Conservation (phyloP, 2,329 filamentous ascomycete genomes). For the Diplodia intermedia region DNA sequence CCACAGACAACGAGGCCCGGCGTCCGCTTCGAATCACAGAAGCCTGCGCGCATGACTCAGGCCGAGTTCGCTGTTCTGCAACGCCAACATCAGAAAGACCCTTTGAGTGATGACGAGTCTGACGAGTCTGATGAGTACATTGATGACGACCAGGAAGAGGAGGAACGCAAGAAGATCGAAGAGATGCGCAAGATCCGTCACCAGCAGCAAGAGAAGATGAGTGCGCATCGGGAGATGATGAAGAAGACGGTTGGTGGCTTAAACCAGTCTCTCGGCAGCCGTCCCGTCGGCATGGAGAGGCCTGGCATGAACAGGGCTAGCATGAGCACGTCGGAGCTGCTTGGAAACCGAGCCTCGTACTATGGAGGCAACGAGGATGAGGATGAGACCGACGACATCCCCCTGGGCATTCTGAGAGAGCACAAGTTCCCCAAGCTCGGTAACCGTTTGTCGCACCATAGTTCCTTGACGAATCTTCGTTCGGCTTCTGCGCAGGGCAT, state of each 20-base stretch:
- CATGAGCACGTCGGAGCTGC: conserved; percentile 27
- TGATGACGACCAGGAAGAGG: conserved; percentile 32
- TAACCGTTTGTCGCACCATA: conserved; percentile 24
- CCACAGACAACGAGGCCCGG: conserved; percentile 1
- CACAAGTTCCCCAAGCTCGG: conserved; percentile 45
- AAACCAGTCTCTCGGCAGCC: conserved; percentile 23
- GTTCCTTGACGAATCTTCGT: conserved; percentile 26
- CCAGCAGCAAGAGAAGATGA: conserved; percentile 31
- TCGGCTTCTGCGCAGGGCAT: conserved; percentile 26
- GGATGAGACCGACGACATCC: conserved; percentile 43
- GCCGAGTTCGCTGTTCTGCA: conserved; percentile 28
- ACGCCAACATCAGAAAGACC: conserved; percentile 26
- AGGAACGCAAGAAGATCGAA: conserved; percentile 32
- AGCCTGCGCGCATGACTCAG: conserved; percentile 30
- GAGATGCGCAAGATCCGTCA: conserved; percentile 30
- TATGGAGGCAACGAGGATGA: conserved; percentile 14
- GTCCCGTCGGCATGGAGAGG: conserved; percentile 21
- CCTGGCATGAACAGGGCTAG: conserved; percentile 24
- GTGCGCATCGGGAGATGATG: conserved; percentile 30
- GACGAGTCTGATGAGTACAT: conserved; percentile 30
- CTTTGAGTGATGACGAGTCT: conserved; percentile 23
- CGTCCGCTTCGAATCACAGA: conserved; percentile 23
- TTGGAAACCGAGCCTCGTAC: conserved; percentile 20
- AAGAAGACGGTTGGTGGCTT: conserved; percentile 30
- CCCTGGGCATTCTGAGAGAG: conserved; percentile 47